Base-by-base conservation (phyloP, 305 asterid species). In the Fraxinus paxiana region DNA sequence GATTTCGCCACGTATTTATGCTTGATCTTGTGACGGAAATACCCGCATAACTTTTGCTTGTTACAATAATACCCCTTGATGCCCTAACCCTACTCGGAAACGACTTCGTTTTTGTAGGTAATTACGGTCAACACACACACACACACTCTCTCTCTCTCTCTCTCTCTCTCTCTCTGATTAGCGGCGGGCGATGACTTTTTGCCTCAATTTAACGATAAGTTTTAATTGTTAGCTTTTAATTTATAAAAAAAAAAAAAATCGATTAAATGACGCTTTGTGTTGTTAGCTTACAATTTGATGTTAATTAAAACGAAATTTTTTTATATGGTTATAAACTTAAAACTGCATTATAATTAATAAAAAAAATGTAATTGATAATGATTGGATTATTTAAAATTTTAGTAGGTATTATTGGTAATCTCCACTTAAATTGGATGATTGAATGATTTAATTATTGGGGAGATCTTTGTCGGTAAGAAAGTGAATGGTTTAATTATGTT, bases 1-100 rank as follows among this genome's bases (percentile, higher is more conserved):
- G 86, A 78, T 75, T 82, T 82, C 82, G 86, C 87, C 92, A 83
- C 88, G 89, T 87, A 88, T 84, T 84, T 86, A 78, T 79, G 85
- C 61, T 81, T 6, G 70, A 4, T 1, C 0, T n/a, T 61, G 4
- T 88, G 87, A 89, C 94, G 87, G 86, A 82, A 82, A 79, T 86
- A 65, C 88, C 94, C 92, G 77, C 82, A 17, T 15, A 71, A 67
- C 22, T 79, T 77, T 73, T 61, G 5, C 0, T 69, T 79, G 31
- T 76, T 84, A 48, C 91, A 78, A 71, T 54, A 80, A 6, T 88
- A 74, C 91, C 91, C 87, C 24, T 67, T 0, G 73, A 74, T 77
- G 89, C 85, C 90, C 85, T 83, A 87, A 74, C 65, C 80, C 69
- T 2, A 2, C 51, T 43, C 15, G 22, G 51, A 59, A 35, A 37